Base-by-base conservation (phyloP, 2,329 filamentous ascomycete species). In the Sporothrix pallida region DNA sequence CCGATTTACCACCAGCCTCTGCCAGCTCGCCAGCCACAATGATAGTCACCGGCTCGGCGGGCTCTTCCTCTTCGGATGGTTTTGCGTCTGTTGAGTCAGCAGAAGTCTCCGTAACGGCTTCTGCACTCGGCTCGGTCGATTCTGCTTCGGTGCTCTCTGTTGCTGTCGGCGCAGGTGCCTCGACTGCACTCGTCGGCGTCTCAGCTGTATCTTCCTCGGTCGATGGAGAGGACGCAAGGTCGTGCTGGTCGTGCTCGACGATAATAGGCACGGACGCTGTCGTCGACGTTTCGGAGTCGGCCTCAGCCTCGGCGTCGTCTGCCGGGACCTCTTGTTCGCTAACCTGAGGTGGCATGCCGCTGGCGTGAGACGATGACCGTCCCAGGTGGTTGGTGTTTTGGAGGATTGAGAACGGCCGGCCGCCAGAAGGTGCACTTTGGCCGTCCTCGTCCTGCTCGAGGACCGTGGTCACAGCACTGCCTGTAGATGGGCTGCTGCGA, bases 381-480 rank as follows among this genome's bases (percentile, higher is more conserved):
- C 37, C 37, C 17, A 42, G 8, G 58, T 44, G 20, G 70, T 48
- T 65, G 50, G n/a, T 58, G 46, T 52, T 63, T 15, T 63, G 56
- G 15, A 71, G 70, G 9, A 63, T 63, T 17, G 58, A 71, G 15
- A 54, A 26, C 15, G 70, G 70, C 23, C 70, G 44, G 31, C 70
- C 56, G 15, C 8, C 44, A 26, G 15, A 23, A 17, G 17, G 26
- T 8, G 48, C 44, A 9, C 26, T 13, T 26, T 20, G 15, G 56
- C 70, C 31, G 23, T 97, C 94, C 78, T 97, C 94, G 72, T 93
- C 91, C 69, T 93, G 90, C 80, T 97, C 94, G 50, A 93, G 87
- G 15, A 97, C 94, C 0, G 93, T 96, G 0, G 91, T 90, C 23
- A 97, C 92, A 4, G 91, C 88, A 71, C 91, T 93, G 68, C 93